Conservation (phyloP, 2,329 filamentous ascomycete genomes). For the Botrytis tulipae region DNA sequence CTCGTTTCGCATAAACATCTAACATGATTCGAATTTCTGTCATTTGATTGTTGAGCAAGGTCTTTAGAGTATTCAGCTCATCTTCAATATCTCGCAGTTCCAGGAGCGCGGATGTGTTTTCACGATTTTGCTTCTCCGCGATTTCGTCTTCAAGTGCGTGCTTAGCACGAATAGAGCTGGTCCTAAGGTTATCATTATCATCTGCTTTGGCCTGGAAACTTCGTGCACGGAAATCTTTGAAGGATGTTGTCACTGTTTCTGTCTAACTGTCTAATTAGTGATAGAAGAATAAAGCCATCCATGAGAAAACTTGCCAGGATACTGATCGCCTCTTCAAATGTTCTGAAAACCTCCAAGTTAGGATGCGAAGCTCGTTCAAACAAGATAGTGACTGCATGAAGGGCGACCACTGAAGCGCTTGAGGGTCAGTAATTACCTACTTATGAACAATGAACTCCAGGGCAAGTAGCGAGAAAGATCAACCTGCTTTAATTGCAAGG, state of each 20-base stretch:
- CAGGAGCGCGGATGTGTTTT: conserved; percentile 23
- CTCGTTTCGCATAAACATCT: neutral
- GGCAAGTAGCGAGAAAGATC: neutral
- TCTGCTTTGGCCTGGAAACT: conserved; percentile 19
- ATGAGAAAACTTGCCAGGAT: conserved; percentile 15
- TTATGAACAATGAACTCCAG: neutral
- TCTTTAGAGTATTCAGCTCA: conserved; percentile 21
- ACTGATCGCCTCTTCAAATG: conserved; percentile 24
- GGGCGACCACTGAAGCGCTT: neutral
- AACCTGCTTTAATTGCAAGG: neutral
- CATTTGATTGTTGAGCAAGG: conserved; percentile 11
- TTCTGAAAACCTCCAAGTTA: conserved; percentile 8
- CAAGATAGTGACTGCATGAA: neutral
- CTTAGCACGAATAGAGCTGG: conserved; percentile 19
- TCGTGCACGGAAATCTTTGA: conserved; percentile 21
- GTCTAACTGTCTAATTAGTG: neutral
- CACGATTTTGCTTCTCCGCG: conserved; percentile 21
- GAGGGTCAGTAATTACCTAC: neutral
- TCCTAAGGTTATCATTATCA: conserved; percentile 14
- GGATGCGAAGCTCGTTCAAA: neutral
- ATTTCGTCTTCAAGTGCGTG: conserved; percentile 17
- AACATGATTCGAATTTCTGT: conserved; percentile 15
- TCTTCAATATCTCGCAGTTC: conserved; percentile 23
- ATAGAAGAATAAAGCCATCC: neutral
- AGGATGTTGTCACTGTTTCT: conserved; percentile 22